These are phyloP conservation scores for Leccinum truebloodii DNA, from an alignment of 768 basidiomycete species.

Conservation along the genomic window DNA sequence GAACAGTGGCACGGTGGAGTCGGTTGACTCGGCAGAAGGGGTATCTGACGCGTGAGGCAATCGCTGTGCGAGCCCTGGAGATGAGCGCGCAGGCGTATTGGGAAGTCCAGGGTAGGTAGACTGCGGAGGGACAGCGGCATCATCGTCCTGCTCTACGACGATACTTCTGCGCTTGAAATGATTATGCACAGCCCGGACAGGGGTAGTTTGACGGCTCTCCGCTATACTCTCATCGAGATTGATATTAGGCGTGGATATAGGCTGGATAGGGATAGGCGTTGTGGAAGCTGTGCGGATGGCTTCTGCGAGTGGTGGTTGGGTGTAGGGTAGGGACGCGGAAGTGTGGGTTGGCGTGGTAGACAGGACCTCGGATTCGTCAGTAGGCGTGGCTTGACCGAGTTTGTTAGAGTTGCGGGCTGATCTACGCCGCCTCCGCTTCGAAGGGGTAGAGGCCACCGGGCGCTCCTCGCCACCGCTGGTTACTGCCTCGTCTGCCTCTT, in stretches of 20 bases:
- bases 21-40: slow-evolving; percentile 47
- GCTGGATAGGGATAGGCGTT: slow-evolving; percentile 32
- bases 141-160: slow-evolving; percentile 71
- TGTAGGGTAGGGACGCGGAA: slow-evolving; percentile 48
- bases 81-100: slow-evolving; percentile 42
- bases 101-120: slow-evolving; percentile 42
- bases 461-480: slow-evolving; percentile 61
- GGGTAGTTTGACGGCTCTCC: slow-evolving; percentile 35
- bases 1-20: slow-evolving; percentile 54
- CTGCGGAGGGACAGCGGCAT: slow-evolving; percentile 44
- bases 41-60: slow-evolving; percentile 53
- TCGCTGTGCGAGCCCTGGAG: slow-evolving; percentile 34
- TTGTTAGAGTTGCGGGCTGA: slow-evolving; percentile 43
- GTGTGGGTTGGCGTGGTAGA: slow-evolving; percentile 58
- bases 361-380: slow-evolving; percentile 46
- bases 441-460: slow-evolving; percentile 41
- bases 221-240: slow-evolving; percentile 32
- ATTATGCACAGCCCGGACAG: slow-evolving; percentile 37
- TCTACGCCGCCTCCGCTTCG: slow-evolving; percentile 58
- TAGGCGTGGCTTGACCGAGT: slow-evolving; percentile 41
- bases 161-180: slow-evolving; percentile 59
- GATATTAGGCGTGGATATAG: slow-evolving; percentile 27
- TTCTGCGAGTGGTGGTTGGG: slow-evolving; percentile 33
- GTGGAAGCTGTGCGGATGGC: slow-evolving; percentile 28
- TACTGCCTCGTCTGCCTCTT: slow-evolving; percentile 64